Base-by-base conservation (phyloP, 2,329 filamentous ascomycete species). In the Pseudogymnoascus destructans region DNA sequence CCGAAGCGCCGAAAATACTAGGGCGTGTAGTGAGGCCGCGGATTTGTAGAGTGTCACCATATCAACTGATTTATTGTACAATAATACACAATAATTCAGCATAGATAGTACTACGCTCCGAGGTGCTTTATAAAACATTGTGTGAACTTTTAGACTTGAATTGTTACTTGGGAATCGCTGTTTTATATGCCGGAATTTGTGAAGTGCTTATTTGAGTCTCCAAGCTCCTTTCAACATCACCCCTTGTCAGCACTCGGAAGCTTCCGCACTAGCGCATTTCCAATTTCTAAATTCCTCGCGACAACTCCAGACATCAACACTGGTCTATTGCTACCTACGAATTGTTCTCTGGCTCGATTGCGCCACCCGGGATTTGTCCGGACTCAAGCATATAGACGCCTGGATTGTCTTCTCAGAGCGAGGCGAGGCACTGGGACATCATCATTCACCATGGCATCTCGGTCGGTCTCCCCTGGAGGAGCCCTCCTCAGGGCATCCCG, bases 401-500 rank as follows among this genome's bases (percentile, higher is more conserved):
- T 52, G n/a, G 46, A 52, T 19, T 30, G 46, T 25, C 46, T 52
- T 25, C 46, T 30, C 46, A 52, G 54, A 38, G 35, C 36, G 32
- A 35, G 32, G 54, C 19, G 11, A 56, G 54, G 30, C 54, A 35
- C 35, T 23, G 35, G 54, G 32, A 11, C 54, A 35, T 35, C 30
- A 56, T 17, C 54, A 23, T 56, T 56, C 32, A 56, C 17, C 10
- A 70, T 70, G 68, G 63, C 67, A 55, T 62, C 67, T 59, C 64
- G 67, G 63, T 68, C 64, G 60, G 67, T 82, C 66, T 82, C 82
- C 63, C 82, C 82, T 59, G 82, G 82, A 68, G 82, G 76, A 63
- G 77, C 79, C 66, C 79, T 97, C 64, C 79, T 97, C 68, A 85
- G 92, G 71, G 82, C 84, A 61, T 97, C 92, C 60, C 87, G 92